Evolutionary conservation across 805 yeast genomes (phyloP), one percentile per base, ranked within the genome.

Genomic region (Saccharomycopsis oosterbeekiorum): DNA sequence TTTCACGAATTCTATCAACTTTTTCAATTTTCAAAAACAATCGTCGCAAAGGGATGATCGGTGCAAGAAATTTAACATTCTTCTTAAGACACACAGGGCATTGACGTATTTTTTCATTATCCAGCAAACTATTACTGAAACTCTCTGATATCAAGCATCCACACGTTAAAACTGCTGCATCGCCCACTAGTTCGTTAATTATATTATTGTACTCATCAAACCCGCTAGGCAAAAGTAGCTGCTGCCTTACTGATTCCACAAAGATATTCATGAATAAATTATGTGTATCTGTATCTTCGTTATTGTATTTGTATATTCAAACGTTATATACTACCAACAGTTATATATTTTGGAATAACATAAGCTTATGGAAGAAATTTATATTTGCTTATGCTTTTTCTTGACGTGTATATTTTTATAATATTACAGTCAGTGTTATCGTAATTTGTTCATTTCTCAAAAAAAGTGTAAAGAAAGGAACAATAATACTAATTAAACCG

Each of bases 61-160:
- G 62, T 12, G 56, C 61, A 9, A 61, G 42, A 15, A 63, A 57
- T 39, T 19, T 53, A 4, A 39, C 40, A 8, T 57, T 39, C 5
- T 24, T 15, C 10, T 54, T 42, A 12, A 51, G 51, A 36, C 65
- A 64, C 4, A 60, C 39, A 2, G 65, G 61, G 26, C 65, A 64
- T 24, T 15, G 39, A 9, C 17, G 39, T 26, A 19, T 17, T 17
- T 41, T 24, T 40, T 17, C 21, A 24, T 29, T 37, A 12, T 15
- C 12, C 11, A 14, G 12, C 12, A 24, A 37, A n/a, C n/a, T 41
- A 5, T 40, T 53, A 42, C 19, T 51, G 10, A 19, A 36, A 6
- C 19, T 34, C 26, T 62, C 65, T 5, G 63, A 60, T 15, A 64
- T 40, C 21, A 64, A 43, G 42, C 66, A 64, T 2, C 66, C 66